phyloP scores from a whole-genome alignment of 2,329 filamentous ascomycete genomes.

The Elsinoe necatrix region DNA sequence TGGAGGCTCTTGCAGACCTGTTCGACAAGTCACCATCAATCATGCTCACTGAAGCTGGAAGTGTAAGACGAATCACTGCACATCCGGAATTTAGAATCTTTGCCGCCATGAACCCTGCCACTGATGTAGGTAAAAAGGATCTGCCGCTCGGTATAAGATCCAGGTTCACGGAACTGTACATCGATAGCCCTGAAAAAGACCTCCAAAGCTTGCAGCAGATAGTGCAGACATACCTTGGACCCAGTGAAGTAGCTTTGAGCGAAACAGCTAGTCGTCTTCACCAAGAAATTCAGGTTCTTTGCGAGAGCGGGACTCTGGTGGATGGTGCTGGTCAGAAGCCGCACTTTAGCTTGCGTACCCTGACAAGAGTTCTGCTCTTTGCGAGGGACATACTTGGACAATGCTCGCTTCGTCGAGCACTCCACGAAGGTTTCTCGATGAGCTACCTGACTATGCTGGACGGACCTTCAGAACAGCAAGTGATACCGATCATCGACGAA shows the following conservation, averaged over 20 bases:
- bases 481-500: conserved; percentile 71
- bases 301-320: conserved; percentile 73
- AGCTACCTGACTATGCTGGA: conserved; percentile 88
- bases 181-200: conserved; percentile 80
- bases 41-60: conserved; percentile 84
- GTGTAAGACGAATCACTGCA: conserved; percentile 79
- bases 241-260: conserved; percentile 58
- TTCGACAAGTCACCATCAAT: conserved; percentile 75
- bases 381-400: conserved; percentile 74
- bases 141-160: conserved; percentile 80
- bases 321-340: conserved; percentile 94
- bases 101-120: conserved; percentile 97
- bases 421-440: conserved; percentile 97
- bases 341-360: conserved; percentile 90
- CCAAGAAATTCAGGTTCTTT: conserved; percentile 73
- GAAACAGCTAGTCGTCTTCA: conserved; percentile 74
- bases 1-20: conserved; percentile 88
- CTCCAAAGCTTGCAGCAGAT: conserved; percentile 79
- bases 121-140: conserved; percentile 93
- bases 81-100: conserved; percentile 94
- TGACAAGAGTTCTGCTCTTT: conserved; percentile 84
- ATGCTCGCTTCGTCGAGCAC: conserved; percentile 74
- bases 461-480: conserved; percentile 66
- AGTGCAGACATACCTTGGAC: conserved; percentile 77
- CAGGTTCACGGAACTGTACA: conserved; percentile 91